Conservation (phyloP, 2,329 filamentous ascomycete genomes). For the Lasiodiplodia citricola region DNA sequence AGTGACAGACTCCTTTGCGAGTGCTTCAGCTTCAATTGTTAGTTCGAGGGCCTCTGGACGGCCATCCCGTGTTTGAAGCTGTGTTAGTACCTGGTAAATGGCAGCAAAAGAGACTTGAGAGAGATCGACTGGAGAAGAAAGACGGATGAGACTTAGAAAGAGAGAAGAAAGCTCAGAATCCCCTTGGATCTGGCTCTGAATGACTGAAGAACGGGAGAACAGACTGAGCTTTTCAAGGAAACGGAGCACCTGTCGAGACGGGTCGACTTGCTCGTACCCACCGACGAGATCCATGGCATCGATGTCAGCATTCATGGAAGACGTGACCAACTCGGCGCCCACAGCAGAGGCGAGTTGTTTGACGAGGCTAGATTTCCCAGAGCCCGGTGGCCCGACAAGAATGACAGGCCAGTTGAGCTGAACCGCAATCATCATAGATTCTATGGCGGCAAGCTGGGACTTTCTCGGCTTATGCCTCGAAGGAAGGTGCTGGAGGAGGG, state of each 20-base stretch:
- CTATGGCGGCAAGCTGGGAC: slow-evolving; percentile 71
- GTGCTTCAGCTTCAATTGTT: slow-evolving; percentile 55
- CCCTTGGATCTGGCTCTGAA: neutral
- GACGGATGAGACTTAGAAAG: slow-evolving; percentile 13
- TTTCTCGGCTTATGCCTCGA: slow-evolving; percentile 34
- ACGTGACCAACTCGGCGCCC: slow-evolving; percentile 77
- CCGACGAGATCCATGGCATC: slow-evolving; percentile 97
- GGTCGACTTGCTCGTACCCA: slow-evolving; percentile 93
- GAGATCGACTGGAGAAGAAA: slow-evolving; percentile 3
- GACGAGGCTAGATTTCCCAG: slow-evolving; percentile 83
- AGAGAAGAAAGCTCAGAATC: slow-evolving; percentile 11
- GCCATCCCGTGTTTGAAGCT: neutral
- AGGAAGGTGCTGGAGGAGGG: slow-evolving; percentile 27
- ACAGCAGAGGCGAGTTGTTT: slow-evolving; percentile 78
- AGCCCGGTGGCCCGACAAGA: slow-evolving; percentile 81
- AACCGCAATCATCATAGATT: slow-evolving; percentile 86
- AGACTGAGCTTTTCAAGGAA: slow-evolving; percentile 60
- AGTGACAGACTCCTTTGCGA: slow-evolving; percentile 60
- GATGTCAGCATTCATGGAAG: slow-evolving; percentile 91
- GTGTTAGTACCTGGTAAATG: slow-evolving; percentile 11
- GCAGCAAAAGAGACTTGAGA: slow-evolving; percentile 3
- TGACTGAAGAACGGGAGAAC: slow-evolving; percentile 59
- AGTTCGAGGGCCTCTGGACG: slow-evolving; percentile 34
- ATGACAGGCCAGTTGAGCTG: slow-evolving; percentile 89
- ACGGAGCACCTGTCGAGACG: slow-evolving; percentile 72